Conservation (phyloP, 2,329 filamentous ascomycete genomes). For the Conoideocrella luteorostrata region DNA sequence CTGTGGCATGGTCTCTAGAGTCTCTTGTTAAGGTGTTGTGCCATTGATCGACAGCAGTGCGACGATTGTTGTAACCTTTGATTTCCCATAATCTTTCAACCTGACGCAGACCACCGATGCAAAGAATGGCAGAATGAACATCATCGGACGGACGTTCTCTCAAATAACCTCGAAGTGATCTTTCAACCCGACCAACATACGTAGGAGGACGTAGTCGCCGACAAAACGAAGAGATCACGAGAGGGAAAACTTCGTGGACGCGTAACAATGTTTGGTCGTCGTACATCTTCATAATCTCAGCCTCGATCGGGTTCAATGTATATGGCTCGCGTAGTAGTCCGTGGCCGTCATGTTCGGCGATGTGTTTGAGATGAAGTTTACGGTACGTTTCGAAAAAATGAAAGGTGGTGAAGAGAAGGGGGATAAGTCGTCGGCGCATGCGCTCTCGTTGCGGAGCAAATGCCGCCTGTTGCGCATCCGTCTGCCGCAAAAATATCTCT, state of each 20-base stretch:
- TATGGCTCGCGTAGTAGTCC: slow-evolving; percentile 48
- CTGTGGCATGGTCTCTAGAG: slow-evolving; percentile 33
- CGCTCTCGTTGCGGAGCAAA: slow-evolving; percentile 56
- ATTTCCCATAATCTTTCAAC: slow-evolving; percentile 61
- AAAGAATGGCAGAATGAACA: slow-evolving; percentile 53
- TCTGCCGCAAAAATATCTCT: slow-evolving; percentile 56
- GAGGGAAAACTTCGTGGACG: slow-evolving; percentile 58
- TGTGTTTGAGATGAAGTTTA: slow-evolving; percentile 49
- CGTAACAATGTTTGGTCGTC: slow-evolving; percentile 56
- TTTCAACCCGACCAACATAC: slow-evolving; percentile 57
- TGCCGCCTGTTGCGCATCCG: slow-evolving; percentile 46
- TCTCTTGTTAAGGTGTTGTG: slow-evolving; percentile 46
- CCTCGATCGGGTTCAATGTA: slow-evolving; percentile 57
- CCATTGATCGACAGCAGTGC: slow-evolving; percentile 55
- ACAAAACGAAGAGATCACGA: slow-evolving; percentile 59
- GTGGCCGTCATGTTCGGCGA: slow-evolving; percentile 44
- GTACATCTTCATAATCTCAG: slow-evolving; percentile 57
- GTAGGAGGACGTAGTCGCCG: slow-evolving; percentile 56
- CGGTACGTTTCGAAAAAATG: slow-evolving; percentile 64
- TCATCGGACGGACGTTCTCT: slow-evolving; percentile 58
- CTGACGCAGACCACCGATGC: slow-evolving; percentile 55
- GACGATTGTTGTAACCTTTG: slow-evolving; percentile 56
- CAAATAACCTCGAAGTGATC: slow-evolving; percentile 56
- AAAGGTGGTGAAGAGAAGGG: slow-evolving; percentile 58
- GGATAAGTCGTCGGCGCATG: slow-evolving; percentile 59